Evolutionary conservation across 768 basidiomycete genomes (phyloP), one percentile per base, ranked within the genome.

Genomic region (Dictyophora rubrovolvata): DNA sequence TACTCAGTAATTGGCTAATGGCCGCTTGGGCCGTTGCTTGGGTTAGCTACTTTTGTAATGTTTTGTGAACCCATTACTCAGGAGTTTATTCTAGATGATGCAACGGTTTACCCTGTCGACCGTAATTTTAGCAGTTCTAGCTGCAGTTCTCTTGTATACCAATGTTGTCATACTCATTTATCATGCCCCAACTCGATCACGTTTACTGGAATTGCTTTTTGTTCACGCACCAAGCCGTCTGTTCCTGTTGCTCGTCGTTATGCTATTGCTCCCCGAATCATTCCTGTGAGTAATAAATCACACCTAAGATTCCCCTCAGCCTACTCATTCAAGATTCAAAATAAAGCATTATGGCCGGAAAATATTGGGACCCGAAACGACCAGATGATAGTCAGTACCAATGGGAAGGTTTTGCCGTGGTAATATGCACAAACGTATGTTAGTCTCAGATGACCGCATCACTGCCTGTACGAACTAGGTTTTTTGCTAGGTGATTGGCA

Each of bases 151-250:
- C 1, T 65, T 90, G 9, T 93, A 90, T 63, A 84, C 90, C 56
- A 92, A 93, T 67, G 65, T 92, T 50, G 83, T 83, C 0, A 77
- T 95, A 6, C 73, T 93, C 48, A 72, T 85, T 16, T 91, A 93
- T 66, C 86, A 87, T 51, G 70, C 77, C 0, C 86, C 86, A 0
- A 78, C 74, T 0, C 72, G 73, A 21, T 68, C 72, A 0, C 78
- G 83, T 1, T 90, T 89, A 0, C 69, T 94, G 46, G 91, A 93
- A 69, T 83, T 81, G 35, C 77, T 84, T 0, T 84, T 94, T 63
- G 89, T 96, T 58, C 93, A 96, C 64, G 87, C 89, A 0, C 94
- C 94, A 0, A 74, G 95, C 55, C 78, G 89, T 2, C 84, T 91
- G 60, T 86, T 86, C 66, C 66, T 76, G 56, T 65, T 73, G 11